These are phyloP conservation scores for Perkinsela sp. DNA, from an alignment of 208 protist species.

Conservation along the genomic window DNA sequence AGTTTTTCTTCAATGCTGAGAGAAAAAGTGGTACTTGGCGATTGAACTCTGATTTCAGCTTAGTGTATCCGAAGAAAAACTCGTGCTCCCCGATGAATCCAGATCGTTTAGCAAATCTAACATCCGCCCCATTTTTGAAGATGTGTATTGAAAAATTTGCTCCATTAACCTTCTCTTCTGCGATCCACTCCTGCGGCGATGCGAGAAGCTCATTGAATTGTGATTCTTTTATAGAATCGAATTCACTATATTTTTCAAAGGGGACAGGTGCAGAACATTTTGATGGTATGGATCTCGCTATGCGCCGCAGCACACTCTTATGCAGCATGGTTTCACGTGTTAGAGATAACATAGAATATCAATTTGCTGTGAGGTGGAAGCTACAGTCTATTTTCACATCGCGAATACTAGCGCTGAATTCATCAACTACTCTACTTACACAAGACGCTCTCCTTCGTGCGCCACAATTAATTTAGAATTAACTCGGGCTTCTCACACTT, in stretches of 20 bases:
- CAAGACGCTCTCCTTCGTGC: too few relatives aligned
- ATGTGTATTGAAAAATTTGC: conserved; percentile 59
- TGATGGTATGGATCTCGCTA: too few relatives aligned
- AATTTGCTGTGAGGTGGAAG: too few relatives aligned
- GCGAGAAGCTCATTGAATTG: conserved; percentile 19
- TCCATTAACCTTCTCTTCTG: conserved; percentile 53
- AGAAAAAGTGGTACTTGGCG: conserved; percentile 8
- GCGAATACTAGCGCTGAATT: too few relatives aligned
- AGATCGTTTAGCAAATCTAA: conserved; percentile 37
- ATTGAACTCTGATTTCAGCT: conserved; percentile 25
- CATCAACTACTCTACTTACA: too few relatives aligned
- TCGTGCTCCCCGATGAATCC: conserved; percentile 34
- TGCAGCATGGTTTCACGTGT: too few relatives aligned
- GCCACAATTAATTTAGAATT: too few relatives aligned
- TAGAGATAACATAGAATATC: too few relatives aligned
- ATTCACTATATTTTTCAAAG: conserved; percentile 49
- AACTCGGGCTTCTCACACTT: too few relatives aligned
- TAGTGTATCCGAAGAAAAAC: conserved; percentile 56
- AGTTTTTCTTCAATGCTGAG: conserved; percentile 8
- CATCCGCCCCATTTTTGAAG: conserved; percentile 14
- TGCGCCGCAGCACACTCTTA: too few relatives aligned
- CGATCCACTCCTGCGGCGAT: conserved; percentile 49
- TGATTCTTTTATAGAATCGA: conserved; percentile 34
- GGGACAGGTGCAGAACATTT: conserved; percentile 1
- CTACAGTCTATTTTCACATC: too few relatives aligned